Evolutionary conservation across 2,329 filamentous ascomycete genomes (phyloP), one percentile per base, ranked within the genome.

Genomic region (Niveomyces coronatus): DNA sequence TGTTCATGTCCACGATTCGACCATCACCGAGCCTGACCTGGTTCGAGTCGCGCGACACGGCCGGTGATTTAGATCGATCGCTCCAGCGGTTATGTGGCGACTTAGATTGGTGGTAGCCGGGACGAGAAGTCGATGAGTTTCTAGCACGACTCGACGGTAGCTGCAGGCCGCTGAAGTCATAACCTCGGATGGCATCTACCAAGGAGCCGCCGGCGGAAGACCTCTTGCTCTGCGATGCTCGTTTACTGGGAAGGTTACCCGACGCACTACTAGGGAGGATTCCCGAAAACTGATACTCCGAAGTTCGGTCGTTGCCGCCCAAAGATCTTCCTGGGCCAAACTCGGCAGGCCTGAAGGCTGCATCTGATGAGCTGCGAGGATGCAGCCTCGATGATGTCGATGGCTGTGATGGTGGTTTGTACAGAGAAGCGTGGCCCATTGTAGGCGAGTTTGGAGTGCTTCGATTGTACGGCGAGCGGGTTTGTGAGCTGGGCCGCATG

Each of bases 1-100:
- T 80, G 42, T 71, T 75, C 57, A 83, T 73, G 52, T 87, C 80
- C 36, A 86, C 62, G 2, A 73, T 55, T 32, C 72, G 69, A 9
- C 75, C 77, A 38, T 76, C 75, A 29, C 76, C 71, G 4, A 82
- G 65, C 31, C 76, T 64, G 11, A 71, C 54, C 53, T 50, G 54
- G 32, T 56, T 56, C 2, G 56, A 44, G 53, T 22, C 54, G 45
- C 45, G 54, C 27, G 52, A 49, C 4, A 47, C 47, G 18, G 60
- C 53, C 28, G 55, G 55, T 31, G 50, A 68, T 47, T 56, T 61
- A 52, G 51, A 70, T 43, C 47, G 56, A 45, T 46, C 63, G 42
- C 30, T 47, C 47, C 70, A 54, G 31, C 70, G 68, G 31, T 65
- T 63, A 49, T 65, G 58, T 23, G 73, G 73, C 11, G 73, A 77